Base-by-base conservation (phyloP, 2,329 filamentous ascomycete species). In the Didymella lethalis region DNA sequence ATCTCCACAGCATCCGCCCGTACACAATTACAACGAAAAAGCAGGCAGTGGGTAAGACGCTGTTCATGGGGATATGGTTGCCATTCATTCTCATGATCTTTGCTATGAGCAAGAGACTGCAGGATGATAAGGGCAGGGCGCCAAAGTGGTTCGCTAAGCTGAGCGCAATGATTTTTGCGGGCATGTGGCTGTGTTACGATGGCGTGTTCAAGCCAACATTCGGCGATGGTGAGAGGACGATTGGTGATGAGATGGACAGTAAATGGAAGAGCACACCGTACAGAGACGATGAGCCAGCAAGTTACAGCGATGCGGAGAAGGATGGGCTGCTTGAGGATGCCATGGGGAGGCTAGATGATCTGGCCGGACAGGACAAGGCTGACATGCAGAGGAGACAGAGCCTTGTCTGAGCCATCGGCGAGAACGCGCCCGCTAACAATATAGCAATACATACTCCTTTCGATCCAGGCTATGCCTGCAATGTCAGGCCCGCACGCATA, bases 201-300 rank as follows among this genome's bases (percentile, higher is more conserved):
- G 60, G 50, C 0, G 71, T 86, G 18, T 89, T 90, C 65, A 88
- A 86, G 75, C 79, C 77, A 0, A 40, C 89, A 0, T 97, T 96
- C 81, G 94, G 94, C 0, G 91, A 98, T 72, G 95, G 95, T 0
- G 94, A 98, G 82, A 85, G 86, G 66, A 88, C 85, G 0, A 62
- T 71, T 34, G 72, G 67, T 7, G 68, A 70, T 28, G 68, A 69
- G 28, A 63, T 54, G n/a, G 32, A 34, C 34, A 11, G 5, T 4
- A n/a, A 46, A 32, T 38, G 11, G 18, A 31, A 45, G 23, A 29
- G 44, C 23, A 16, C 7, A n/a, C 40, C 29, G n/a, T 29, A 45
- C 25, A 44, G 25, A 16, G 34, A 56, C 18, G 62, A 56, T n/a
- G 46, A 45, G 25, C 38, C 46, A 6, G 16, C 20, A 7, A 40